These are phyloP conservation scores for Rhodotorula sp. DNA, from an alignment of 1,284 basidiomycete genomes.

Conservation along the genomic window DNA sequence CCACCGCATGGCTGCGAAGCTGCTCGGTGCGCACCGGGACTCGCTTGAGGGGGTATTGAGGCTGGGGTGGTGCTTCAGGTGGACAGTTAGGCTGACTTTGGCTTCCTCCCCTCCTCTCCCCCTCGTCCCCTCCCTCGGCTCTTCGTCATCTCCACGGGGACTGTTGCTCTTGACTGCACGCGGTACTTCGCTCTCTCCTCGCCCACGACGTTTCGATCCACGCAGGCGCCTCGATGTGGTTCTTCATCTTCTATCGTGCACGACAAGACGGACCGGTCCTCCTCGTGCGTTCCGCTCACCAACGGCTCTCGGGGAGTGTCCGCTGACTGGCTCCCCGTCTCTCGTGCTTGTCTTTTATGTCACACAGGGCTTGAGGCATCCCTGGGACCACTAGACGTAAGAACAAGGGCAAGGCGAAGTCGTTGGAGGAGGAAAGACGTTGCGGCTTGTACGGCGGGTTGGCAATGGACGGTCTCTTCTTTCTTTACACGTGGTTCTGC, in stretches of 20 bases:
- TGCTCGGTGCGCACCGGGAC: conserved; percentile 57
- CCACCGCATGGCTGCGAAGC: conserved; percentile 75
- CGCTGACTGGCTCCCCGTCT: conserved; percentile 6
- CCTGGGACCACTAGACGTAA: conserved; percentile 51
- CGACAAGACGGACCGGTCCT: conserved; percentile 56
- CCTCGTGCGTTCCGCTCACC: conserved; percentile 48
- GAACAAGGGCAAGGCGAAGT: too few relatives aligned
- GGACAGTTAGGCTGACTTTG: too few relatives aligned
- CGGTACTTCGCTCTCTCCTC: neutral
- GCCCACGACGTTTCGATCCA: neutral
- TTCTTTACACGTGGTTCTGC: too few relatives aligned
- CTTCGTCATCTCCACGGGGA: too few relatives aligned
- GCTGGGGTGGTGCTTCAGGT: too few relatives aligned
- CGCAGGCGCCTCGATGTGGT: conserved; percentile 79
- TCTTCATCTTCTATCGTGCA: conserved; percentile 83
- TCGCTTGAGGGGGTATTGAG: too few relatives aligned
- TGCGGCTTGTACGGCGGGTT: too few relatives aligned
- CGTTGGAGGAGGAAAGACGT: too few relatives aligned
- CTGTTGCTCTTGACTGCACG: neutral
- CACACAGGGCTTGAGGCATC: conserved; percentile 54
- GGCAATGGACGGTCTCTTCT: too few relatives aligned
- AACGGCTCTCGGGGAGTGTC: neutral
- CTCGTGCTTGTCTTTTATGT: neutral
- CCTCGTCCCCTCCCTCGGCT: neutral
- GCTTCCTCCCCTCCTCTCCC: neutral